phyloP scores from a whole-genome alignment of 163 green algal species.

The Scenedesmus sp. region DNA sequence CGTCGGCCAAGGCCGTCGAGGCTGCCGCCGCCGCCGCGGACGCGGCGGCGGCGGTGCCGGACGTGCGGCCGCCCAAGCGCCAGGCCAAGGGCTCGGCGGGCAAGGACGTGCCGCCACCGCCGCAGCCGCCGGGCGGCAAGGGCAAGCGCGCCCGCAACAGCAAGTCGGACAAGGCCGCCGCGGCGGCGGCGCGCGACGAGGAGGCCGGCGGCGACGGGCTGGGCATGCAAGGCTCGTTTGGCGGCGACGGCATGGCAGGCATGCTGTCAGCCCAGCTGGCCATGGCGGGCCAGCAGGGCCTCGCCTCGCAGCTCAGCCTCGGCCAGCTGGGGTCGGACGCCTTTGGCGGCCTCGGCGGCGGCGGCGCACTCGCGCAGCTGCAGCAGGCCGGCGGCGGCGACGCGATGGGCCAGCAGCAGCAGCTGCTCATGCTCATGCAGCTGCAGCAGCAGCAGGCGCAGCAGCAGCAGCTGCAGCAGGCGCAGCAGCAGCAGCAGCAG shows the following conservation, averaged over 20 bases:
- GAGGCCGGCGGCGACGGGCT: too few species aligned
- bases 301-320: neutral
- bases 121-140: neutral
- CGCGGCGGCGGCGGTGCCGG: neutral
- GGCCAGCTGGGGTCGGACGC: too few species aligned
- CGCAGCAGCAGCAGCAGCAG: slow-evolving; percentile 12
- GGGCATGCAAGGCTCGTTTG: neutral
- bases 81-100: neutral
- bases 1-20: neutral
- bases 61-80: neutral
- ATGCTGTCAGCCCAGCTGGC: neutral
- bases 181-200: too few species aligned
- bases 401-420: slow-evolving; percentile 9
- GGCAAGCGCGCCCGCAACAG: neutral
- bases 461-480: slow-evolving; percentile 22
- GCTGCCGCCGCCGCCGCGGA: slow-evolving; percentile 7
- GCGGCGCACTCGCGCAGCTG: neutral
- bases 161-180: slow-evolving; percentile 1
- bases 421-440: slow-evolving; percentile 8
- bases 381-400: neutral
- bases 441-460: slow-evolving; percentile 3
- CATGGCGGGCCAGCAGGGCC: neutral
- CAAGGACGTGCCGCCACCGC: neutral
- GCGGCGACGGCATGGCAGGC: neutral
- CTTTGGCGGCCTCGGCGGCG: neutral